Base-by-base conservation (phyloP, 2,329 filamentous ascomycete genomes). In the Ilyonectria destructans region DNA sequence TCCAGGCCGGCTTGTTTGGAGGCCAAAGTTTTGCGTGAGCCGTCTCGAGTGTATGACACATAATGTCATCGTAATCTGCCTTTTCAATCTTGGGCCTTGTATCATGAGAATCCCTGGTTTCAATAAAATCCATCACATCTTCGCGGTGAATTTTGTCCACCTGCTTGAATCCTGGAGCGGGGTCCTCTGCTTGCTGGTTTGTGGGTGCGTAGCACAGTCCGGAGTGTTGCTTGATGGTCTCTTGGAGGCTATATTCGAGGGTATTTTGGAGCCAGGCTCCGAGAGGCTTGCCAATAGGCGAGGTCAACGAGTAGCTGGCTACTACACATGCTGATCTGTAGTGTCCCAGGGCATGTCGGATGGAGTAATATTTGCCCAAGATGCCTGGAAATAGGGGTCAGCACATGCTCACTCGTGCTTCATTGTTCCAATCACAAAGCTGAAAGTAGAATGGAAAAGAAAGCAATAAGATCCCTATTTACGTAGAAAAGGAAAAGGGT, bases 241-340 rank as follows among this genome's bases (percentile, higher is more conserved):
- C 45, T 40, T 72, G 70, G 0, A 71, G 23, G 43, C 60, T 57
- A 15, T 29, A 33, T 54, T 61, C 62, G 8, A 61, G 26, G n/a
- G 40, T 15, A 9, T 17, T 17, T 23, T 26, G 40, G 1, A 65
- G n/a, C 19, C 49, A 56, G 21, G 21, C 17, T n/a, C 23, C 49
- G 5, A 29, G 23, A 21, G 7, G 26, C 8, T 12, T 19, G 3
- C 12, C 45, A 45, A 7, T 15, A 37, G 23, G n/a, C 19, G 3
- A 4, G 12, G 13, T 4, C 8, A 71, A 5, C 2, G 3, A 51
- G 4, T 72, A 72, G 0, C 51, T 26, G 19, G 61, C 64, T 2
- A 49, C 45, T 1, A 72, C 67, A 7, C 58, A 62, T 15, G 33
- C 69, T 49, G 69, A 72, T 3, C 57, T 62, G 19, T 72, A 72